Evolutionary conservation across 345 rosid genomes (phyloP).

Genomic region (Lepidium africanum): DNA sequence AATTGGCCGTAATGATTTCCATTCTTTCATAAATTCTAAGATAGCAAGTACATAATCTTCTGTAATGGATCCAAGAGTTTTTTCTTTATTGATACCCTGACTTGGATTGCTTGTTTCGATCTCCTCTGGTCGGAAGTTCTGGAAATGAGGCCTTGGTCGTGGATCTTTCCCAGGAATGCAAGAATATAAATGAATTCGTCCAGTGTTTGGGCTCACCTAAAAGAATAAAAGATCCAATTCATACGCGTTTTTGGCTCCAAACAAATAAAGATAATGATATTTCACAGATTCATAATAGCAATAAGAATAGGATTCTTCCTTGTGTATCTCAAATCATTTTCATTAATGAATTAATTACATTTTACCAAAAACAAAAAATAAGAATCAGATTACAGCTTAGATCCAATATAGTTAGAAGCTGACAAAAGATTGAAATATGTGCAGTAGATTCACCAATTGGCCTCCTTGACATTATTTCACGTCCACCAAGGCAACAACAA

Average conservation of each 20-base stretch:
- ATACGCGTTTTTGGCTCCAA: neutral
- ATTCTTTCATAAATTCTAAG: constrained; percentile 51
- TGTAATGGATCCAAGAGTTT: constrained; percentile 23
- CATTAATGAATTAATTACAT: too few relatives aligned
- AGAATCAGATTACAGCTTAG: neutral
- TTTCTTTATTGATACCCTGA: constrained; percentile 20
- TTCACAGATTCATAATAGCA: neutral
- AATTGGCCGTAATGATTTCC: constrained; percentile 74
- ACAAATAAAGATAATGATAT: neutral
- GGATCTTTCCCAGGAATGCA: constrained; percentile 63
- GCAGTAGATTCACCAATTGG: constrained; percentile 12
- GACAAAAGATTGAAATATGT: neutral
- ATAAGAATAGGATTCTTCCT: neutral
- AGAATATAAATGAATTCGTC: constrained; percentile 81
- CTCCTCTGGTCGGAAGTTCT: constrained; percentile 80
- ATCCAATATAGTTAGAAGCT: neutral
- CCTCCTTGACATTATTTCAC: neutral
- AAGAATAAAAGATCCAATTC: constrained; percentile 13
- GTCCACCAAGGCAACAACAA: neutral
- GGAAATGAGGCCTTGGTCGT: constrained; percentile 72
- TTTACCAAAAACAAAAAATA: neutral
- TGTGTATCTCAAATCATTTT: too few relatives aligned
- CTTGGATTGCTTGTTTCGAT: constrained; percentile 36
- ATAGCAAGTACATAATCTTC: constrained; percentile 42
- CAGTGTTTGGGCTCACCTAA: constrained; percentile 87